Conservation (phyloP, 208 protist genomes). For the Leishmania mexicana region DNA sequence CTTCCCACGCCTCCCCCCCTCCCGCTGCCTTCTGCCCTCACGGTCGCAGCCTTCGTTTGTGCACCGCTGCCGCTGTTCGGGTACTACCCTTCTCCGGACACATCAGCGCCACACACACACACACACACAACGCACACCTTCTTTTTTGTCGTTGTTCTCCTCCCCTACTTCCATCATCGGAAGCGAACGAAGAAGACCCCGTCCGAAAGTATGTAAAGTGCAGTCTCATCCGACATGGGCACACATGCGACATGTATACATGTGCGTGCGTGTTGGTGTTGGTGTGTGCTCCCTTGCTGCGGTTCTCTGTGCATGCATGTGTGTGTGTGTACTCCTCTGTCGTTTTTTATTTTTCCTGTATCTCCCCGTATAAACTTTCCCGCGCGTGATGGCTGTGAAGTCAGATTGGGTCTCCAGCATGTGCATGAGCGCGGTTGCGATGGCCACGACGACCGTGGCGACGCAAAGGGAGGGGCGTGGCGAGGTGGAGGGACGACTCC, state of each 20-base stretch:
- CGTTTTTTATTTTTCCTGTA: background rate
- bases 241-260: background rate
- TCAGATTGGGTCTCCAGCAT: background rate
- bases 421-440: background rate
- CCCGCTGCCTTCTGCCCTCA: background rate
- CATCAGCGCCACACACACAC: too few relatives aligned
- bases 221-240: background rate
- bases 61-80: background rate
- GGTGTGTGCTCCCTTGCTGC: background rate
- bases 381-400: background rate
- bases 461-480: background rate
- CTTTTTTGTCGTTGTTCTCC: background rate
- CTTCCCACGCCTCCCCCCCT: background rate
- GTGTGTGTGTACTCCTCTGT: background rate
- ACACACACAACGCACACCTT: too few relatives aligned
- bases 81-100: background rate
- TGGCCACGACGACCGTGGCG: background rate
- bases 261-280: background rate
- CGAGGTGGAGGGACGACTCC: background rate
- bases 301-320: too few relatives aligned
- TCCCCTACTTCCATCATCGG: background rate
- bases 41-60: background rate
- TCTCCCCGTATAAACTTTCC: too few relatives aligned
- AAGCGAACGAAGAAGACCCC: too few relatives aligned
- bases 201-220: too few relatives aligned